Conservation (phyloP, 2,329 filamentous ascomycete species). For the Hymenoscyphus repandus region DNA sequence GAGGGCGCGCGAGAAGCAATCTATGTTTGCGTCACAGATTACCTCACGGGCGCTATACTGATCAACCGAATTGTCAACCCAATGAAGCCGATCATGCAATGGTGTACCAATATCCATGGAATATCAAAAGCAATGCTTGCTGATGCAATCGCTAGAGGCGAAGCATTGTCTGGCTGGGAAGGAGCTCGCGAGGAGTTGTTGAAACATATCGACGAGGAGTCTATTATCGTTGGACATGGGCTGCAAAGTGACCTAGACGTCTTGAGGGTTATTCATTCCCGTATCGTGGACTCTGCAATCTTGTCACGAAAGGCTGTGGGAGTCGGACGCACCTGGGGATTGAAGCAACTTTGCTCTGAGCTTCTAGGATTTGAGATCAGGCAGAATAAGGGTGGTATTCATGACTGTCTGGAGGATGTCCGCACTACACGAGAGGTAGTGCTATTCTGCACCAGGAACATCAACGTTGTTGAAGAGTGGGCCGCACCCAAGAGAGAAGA, state of each 20-base stretch:
- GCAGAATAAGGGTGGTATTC: constrained; percentile 32
- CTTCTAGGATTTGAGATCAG: constrained; percentile 36
- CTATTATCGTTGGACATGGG: constrained; percentile 44
- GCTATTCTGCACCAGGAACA: constrained; percentile 40
- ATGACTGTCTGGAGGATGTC: constrained; percentile 45
- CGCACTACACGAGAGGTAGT: constrained; percentile 44
- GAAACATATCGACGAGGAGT: constrained; percentile 37
- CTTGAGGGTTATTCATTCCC: constrained; percentile 38
- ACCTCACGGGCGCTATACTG: constrained; percentile 41
- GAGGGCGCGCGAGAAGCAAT: constrained; percentile 32
- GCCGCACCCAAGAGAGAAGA: constrained; percentile 24
- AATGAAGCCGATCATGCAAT: constrained; percentile 30
- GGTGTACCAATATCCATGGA: constrained; percentile 37
- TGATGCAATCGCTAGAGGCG: constrained; percentile 27
- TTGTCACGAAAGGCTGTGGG: constrained; percentile 34
- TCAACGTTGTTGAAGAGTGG: constrained; percentile 33
- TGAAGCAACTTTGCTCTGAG: constrained; percentile 34
- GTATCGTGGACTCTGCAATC: constrained; percentile 41
- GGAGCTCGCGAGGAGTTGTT: constrained; percentile 39
- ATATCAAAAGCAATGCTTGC: constrained; percentile 32
- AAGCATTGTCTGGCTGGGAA: constrained; percentile 37
- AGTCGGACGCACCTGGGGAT: constrained; percentile 28
- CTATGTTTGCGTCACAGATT: constrained; percentile 39
- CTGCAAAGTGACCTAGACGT: constrained; percentile 40
- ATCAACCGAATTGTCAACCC: constrained; percentile 40